Evolutionary conservation across 768 basidiomycete genomes (phyloP), one percentile per base, ranked within the genome.

Genomic region (Hemileccinum impolitum): DNA sequence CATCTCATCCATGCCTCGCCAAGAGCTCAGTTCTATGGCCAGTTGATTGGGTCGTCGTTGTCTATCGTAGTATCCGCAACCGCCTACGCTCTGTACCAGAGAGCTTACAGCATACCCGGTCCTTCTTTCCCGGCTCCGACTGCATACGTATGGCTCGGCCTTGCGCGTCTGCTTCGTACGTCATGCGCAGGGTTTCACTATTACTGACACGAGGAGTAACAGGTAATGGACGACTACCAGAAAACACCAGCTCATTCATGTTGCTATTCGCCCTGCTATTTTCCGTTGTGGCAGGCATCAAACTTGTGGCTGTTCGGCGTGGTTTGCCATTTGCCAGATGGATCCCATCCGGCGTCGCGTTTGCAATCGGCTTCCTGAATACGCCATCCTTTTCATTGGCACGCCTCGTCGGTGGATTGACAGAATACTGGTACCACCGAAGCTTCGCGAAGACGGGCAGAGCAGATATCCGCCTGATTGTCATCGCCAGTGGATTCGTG

Each of bases 61-160:
- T 92, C 90, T 8, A 93, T 98, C 28, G 55, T 96, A 41, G 87
- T 97, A 18, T 93, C 94, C 1, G 81, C 90, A 0, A 89, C 87
- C 1, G 92, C 91, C 7, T 97, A 87, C 66, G 81, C 77, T 31
- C 77, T 97, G 15, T 98, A 97, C 66, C 87, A 84, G 50, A 82
- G 77, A 46, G 91, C 88, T 13, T 98, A 97, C 66, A 71, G 75
- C 17, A 94, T 96, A 47, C 94, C 94, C 0, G 91, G 92, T 0
- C 91, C 93, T 37, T 85, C 87, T n/a, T 98, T 97, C 69, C 91
- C 92, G 6, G 94, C 93, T 0, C 95, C 95, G 1, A 94, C 90
- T 0, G 94, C 94, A 7, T 94, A 92, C 57, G 89, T 98, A 28
- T 98, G 95, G 94, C 73, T 88, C 21, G 77, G 78, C 50, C 78